Base-by-base conservation (phyloP, 2,329 filamentous ascomycete genomes). In the Cordyceps pruinosa region DNA sequence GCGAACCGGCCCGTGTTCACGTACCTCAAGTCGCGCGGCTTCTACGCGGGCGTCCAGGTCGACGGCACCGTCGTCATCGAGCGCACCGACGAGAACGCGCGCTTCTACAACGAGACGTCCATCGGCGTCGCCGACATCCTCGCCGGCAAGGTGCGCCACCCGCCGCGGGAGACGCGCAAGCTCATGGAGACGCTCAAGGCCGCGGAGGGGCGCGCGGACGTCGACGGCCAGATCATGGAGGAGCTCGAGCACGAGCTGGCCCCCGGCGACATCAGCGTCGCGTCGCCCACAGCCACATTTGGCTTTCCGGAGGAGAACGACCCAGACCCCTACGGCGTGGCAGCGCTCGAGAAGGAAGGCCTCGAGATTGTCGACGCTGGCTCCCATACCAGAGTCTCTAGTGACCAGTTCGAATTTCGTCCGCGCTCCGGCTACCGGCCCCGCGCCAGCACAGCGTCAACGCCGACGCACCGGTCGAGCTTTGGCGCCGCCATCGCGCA, bases 1-100 rank as follows among this genome's bases (percentile, higher is more conserved):
- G 88, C 87, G 0, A 81, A 67, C 59, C 69, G 67, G 63, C 77
- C 77, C 3, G 77, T 79, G n/a, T 80, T 79, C 57, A 77, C 75
- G 2, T 96, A 96, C 69, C 83, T 96, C 73, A 96, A 96, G 74
- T 92, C 87, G 48, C 83, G 90, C 53, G 92, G 92, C 5, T 85
- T 96, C 63, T 96, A 95, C 66, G 91, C 89, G 1, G 90, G 90
- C 30, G 82, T 96, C 1, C 88, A 92, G 65, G 80, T 96, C 34
- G 91, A 96, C 66, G 92, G 92, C 26, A 96, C 90, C 0, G 82
- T 96, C 12, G 80, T 96, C 49, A 88, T 93, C 26, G 89, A 95
- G 71, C 83, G 91, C 51, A 86, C 83, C n/a, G 89, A 93, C 58
- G 92, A 93, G 67, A 97, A 97, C 66, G 87, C 90, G 53, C 82